Conservation (phyloP, 1,284 basidiomycete species). For the Cryptococcus jaspeensis region DNA sequence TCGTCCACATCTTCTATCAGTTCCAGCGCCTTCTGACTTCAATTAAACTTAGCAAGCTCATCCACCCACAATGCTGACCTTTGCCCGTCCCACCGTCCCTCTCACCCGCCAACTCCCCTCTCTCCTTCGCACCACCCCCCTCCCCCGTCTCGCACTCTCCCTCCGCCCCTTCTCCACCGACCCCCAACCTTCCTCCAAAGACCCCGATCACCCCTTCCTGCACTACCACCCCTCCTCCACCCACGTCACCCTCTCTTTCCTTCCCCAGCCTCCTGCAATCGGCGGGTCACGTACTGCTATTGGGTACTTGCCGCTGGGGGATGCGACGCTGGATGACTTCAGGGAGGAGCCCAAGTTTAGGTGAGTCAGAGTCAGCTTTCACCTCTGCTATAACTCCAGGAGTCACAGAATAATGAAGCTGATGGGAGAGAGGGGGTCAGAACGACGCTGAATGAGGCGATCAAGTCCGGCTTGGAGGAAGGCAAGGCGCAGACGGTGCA, state of each 20-base stretch:
- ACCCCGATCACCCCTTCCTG: conserved; percentile 42
- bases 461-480: conserved; percentile 24
- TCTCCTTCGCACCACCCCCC: neutral
- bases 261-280: conserved; percentile 25
- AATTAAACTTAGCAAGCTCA: no score
- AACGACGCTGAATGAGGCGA: conserved; percentile 22
- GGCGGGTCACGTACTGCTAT: conserved; percentile 25
- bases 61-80: neutral
- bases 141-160: neutral
- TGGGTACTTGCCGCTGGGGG: conserved; percentile 37
- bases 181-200: conserved; percentile 17
- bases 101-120: neutral
- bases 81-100: neutral
- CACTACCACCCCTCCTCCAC: conserved; percentile 38
- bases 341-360: conserved; percentile 35
- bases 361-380: conserved; percentile 13
- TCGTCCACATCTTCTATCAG: no score
- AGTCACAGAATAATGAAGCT: neutral
- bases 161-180: neutral
- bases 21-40: no score
- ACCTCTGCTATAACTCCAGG: neutral
- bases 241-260: conserved; percentile 36
- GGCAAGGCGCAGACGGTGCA: conserved; percentile 27
- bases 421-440: conserved; percentile 1
- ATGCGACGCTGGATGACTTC: conserved; percentile 38